phyloP scores from a whole-genome alignment of 352 stramenopile genomes.

The Globisporangium mamillatum region DNA sequence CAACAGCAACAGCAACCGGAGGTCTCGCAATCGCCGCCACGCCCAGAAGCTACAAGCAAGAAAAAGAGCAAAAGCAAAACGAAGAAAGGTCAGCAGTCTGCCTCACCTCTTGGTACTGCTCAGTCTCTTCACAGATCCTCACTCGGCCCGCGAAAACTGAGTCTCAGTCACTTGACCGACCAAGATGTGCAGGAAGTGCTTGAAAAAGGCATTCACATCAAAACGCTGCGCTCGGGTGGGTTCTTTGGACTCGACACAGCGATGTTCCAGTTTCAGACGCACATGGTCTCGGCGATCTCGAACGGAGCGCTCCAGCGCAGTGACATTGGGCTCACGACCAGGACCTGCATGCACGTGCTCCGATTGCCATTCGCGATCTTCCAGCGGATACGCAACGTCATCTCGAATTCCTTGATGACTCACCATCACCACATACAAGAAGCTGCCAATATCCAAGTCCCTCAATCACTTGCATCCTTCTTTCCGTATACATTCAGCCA shows the following conservation, averaged over 20 bases:
- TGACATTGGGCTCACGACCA: constrained; percentile 38
- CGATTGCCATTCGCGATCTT: constrained; percentile 30
- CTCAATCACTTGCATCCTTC: constrained; percentile 5
- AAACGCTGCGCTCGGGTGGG: constrained; percentile 33
- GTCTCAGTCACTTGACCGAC: constrained; percentile 3
- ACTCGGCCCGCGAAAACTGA: constrained; percentile 6
- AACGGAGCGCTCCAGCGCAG: constrained; percentile 46
- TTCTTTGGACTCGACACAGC: constrained; percentile 48
- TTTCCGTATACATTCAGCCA: constrained; percentile 14
- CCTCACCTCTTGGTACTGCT: not conserved
- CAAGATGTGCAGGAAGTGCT: not conserved
- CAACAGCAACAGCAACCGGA: not conserved
- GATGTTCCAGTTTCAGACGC: constrained; percentile 37
- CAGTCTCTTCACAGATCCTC: no score
- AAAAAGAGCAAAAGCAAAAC: not conserved
- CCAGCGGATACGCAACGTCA: constrained; percentile 27
- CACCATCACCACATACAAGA: not conserved
- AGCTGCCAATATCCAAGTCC: no score
- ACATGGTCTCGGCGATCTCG: constrained; percentile 33
- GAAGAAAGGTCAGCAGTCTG: not conserved
- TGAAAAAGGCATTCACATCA: constrained; percentile 20
- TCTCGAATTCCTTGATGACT: not conserved
- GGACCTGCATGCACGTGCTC: constrained; percentile 33
- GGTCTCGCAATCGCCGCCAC: not conserved
- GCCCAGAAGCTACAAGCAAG: not conserved